Percentiles rank a stretch among this genome's conserved stretches.
phyloP scores from a whole-genome alignment of 2,329 filamentous ascomycete genomes.

The Fonsecaea pugnacius region DNA sequence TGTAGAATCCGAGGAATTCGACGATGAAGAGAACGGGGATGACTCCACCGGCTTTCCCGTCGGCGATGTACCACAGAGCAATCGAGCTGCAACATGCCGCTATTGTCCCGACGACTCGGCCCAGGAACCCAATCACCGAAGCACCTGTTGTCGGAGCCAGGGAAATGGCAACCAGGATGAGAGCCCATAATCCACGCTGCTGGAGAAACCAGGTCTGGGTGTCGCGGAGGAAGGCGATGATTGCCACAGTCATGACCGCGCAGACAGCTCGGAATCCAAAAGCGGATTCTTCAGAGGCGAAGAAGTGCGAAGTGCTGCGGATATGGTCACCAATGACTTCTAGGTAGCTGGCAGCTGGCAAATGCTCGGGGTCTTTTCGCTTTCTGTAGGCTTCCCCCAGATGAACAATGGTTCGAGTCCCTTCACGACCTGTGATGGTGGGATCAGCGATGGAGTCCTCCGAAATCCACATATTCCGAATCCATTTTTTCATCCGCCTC shows the following conservation, averaged over 20 bases:
- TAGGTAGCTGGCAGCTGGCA: slow-evolving; percentile 64
- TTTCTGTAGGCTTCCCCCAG: slow-evolving; percentile 1
- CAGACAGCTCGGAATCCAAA: slow-evolving; percentile 24
- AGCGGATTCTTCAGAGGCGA: slow-evolving; percentile 65
- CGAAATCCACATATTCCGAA: slow-evolving; percentile 1
- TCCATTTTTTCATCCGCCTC: slow-evolving; percentile 1
- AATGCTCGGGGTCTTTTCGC: slow-evolving; percentile 68
- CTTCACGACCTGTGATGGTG: background rate
- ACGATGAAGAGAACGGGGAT: slow-evolving; percentile 19
- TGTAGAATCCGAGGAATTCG: slow-evolving; percentile 7
- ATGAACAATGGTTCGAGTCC: slow-evolving; percentile 1
- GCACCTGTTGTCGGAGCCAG: slow-evolving; percentile 17
- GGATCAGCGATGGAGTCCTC: slow-evolving; percentile 1
- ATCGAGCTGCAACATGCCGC: background rate
- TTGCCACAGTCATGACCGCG: slow-evolving; percentile 19
- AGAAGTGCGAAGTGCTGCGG: slow-evolving; percentile 60
- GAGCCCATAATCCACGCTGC: slow-evolving; percentile 20
- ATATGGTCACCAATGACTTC: slow-evolving; percentile 66
- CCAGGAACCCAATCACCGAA: slow-evolving; percentile 7
- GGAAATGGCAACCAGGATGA: slow-evolving; percentile 16
- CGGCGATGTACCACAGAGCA: slow-evolving; percentile 20
- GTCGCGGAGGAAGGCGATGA: slow-evolving; percentile 14
- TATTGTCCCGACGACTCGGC: slow-evolving; percentile 17
- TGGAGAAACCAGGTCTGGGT: slow-evolving; percentile 14
- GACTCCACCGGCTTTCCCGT: slow-evolving; percentile 20